Conservation (phyloP, 352 stramenopile species). For the Phytophthora crassamura region DNA sequence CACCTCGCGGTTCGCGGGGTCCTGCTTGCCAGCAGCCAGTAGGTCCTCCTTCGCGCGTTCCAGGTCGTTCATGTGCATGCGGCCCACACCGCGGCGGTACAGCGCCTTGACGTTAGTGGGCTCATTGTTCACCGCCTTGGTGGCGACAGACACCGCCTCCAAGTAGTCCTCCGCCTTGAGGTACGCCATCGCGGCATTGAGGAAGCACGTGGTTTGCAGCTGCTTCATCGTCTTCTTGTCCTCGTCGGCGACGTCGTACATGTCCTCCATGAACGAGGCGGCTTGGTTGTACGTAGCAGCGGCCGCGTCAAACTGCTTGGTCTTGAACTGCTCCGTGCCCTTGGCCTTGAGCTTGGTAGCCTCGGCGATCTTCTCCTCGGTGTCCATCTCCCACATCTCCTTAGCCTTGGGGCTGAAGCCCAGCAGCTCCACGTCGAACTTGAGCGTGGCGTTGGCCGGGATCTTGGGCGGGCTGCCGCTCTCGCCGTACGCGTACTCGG, state of each 20-base stretch:
- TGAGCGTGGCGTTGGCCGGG: slow-evolving; percentile 92
- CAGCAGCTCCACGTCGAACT: slow-evolving; percentile 97
- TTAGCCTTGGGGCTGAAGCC: slow-evolving; percentile 95
- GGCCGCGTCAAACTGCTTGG: slow-evolving; percentile 86
- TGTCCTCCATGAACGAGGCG: slow-evolving; percentile 84
- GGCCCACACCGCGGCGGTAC: slow-evolving; percentile 83
- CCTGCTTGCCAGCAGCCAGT: slow-evolving; percentile 78
- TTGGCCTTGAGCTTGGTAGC: slow-evolving; percentile 90
- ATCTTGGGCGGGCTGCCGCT: slow-evolving; percentile 94
- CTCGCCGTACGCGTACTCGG: slow-evolving; percentile 95
- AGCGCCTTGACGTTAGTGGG: slow-evolving; percentile 86
- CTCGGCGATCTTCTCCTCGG: slow-evolving; percentile 85
- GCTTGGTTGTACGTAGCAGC: slow-evolving; percentile 87
- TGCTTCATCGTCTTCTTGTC: slow-evolving; percentile 89
- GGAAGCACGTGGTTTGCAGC: slow-evolving; percentile 88
- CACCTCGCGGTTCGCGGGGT: slow-evolving; percentile 85
- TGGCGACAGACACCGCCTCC: slow-evolving; percentile 82
- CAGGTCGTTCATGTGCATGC: slow-evolving; percentile 86
- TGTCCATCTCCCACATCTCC: slow-evolving; percentile 94
- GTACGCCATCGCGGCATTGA: slow-evolving; percentile 96
- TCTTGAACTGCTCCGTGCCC: slow-evolving; percentile 94
- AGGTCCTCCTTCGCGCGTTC: slow-evolving; percentile 90
- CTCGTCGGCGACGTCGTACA: slow-evolving; percentile 88
- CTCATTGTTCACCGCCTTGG: slow-evolving; percentile 88
- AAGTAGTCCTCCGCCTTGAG: slow-evolving; percentile 93